phyloP scores from a whole-genome alignment of 352 stramenopile genomes.

The Pythium apleroticum region DNA sequence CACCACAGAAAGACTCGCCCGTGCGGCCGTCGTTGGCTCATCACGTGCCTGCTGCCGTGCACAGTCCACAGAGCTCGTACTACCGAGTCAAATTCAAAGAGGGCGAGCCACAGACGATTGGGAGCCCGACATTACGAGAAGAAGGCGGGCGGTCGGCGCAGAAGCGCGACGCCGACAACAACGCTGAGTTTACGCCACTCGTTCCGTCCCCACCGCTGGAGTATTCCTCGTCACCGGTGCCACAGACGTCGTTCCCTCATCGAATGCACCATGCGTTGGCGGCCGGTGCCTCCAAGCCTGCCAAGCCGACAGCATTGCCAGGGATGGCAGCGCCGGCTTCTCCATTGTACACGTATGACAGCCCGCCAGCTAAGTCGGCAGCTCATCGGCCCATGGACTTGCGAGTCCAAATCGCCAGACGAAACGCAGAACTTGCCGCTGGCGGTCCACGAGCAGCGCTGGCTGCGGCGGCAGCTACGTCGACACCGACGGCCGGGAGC shows the following conservation, averaged over 20 bases:
- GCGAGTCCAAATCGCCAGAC: constrained; percentile 78
- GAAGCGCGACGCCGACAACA: neutral
- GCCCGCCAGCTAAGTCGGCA: neutral
- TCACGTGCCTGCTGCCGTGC: constrained; percentile 17
- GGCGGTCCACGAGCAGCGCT: neutral
- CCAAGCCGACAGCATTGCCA: constrained; percentile 7
- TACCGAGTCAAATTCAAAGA: constrained; percentile 29
- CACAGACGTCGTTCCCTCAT: constrained; percentile 12
- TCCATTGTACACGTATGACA: constrained; percentile 1
- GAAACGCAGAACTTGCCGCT: constrained; percentile 46
- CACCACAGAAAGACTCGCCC: constrained; percentile 23
- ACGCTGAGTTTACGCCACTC: neutral
- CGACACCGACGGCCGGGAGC: constrained; percentile 2
- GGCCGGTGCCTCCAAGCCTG: neutral
- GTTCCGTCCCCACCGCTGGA: constrained; percentile 27
- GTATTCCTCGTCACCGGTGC: constrained; percentile 40
- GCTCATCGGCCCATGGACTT: constrained; percentile 39
- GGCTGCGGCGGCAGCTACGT: constrained; percentile 5
- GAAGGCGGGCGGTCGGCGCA: constrained; percentile 2
- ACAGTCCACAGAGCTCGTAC: constrained; percentile 28
- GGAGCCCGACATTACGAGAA: neutral
- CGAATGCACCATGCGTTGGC: constrained; percentile 19
- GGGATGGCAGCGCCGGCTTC: neutral
- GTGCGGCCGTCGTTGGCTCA: constrained; percentile 7
- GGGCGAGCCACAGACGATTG: constrained; percentile 11